Percentiles rank a stretch among this genome's conserved stretches.
Conservation (phyloP, 768 basidiomycete genomes). For the Hygrocybe punicea region DNA sequence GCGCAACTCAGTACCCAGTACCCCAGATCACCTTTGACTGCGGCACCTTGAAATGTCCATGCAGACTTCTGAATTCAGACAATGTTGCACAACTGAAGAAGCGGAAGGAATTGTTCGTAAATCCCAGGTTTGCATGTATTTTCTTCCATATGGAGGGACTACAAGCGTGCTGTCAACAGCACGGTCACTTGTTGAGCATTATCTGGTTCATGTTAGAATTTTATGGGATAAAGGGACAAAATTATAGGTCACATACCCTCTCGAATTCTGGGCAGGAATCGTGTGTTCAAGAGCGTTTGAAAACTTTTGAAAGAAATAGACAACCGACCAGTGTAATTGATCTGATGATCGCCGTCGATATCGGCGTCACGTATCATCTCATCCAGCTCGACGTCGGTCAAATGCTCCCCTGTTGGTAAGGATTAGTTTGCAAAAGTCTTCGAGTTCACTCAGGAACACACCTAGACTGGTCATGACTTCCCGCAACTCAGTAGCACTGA, state of each 20-base stretch:
- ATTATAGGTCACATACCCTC: slow-evolving; percentile 39
- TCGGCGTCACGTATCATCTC: slow-evolving; percentile 51
- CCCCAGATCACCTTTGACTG: no score
- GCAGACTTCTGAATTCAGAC: no score
- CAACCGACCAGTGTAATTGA: slow-evolving; percentile 62
- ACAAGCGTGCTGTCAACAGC: background rate
- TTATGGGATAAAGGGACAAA: slow-evolving; percentile 7
- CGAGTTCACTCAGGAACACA: no score
- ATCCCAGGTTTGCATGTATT: no score
- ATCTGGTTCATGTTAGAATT: background rate
- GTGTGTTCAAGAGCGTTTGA: slow-evolving; percentile 1
- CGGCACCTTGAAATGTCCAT: no score
- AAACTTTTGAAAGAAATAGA: slow-evolving; percentile 3
- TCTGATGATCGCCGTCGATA: slow-evolving; percentile 75
- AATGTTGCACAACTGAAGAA: no score
- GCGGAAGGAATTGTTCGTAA: no score
- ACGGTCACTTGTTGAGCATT: background rate
- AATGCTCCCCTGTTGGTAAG: background rate
- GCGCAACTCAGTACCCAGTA: no score
- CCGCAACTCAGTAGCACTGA: slow-evolving; percentile 80
- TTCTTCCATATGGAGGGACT: no score
- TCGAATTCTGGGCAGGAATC: slow-evolving; percentile 59
- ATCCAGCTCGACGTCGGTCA: background rate
- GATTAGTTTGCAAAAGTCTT: background rate
- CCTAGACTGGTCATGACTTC: slow-evolving; percentile 91